Evolutionary conservation across 805 yeast species (phyloP).

Genomic region (Saccharomycopsis lassenensis): DNA sequence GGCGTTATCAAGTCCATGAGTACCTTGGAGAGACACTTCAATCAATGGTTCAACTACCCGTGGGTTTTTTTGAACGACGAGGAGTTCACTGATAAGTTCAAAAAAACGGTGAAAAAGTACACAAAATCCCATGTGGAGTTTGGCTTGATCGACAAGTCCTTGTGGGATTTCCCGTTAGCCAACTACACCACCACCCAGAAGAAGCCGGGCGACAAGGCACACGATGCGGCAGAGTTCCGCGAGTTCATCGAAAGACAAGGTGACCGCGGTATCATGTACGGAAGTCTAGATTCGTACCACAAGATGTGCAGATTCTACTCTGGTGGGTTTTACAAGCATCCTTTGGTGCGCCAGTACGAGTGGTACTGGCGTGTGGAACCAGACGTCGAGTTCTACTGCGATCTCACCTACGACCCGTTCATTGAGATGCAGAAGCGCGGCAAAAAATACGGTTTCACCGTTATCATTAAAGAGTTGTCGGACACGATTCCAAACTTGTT

Average conservation of each 20-base stretch:
- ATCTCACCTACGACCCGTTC: constrained; percentile 86
- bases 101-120: constrained; percentile 34
- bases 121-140: constrained; percentile 60
- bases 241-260: constrained; percentile 67
- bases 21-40: constrained; percentile 77
- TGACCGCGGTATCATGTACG: constrained; percentile 76
- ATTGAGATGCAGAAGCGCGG: constrained; percentile 56
- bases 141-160: constrained; percentile 46
- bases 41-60: constrained; percentile 89
- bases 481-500: constrained; percentile 79
- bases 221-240: constrained; percentile 23
- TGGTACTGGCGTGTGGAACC: constrained; percentile 99
- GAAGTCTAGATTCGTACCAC: constrained; percentile 72
- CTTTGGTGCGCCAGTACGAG: constrained; percentile 54
- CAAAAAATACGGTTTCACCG: constrained; percentile 79
- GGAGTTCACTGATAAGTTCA: constrained; percentile 58
- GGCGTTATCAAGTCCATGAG: constrained; percentile 68
- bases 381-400: constrained; percentile 81
- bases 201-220: constrained; percentile 19
- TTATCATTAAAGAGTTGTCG: constrained; percentile 64
- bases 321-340: constrained; percentile 74
- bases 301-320: constrained; percentile 93
- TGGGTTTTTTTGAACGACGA: constrained; percentile 85
- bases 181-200: constrained; percentile 25
- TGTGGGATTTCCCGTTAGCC: constrained; percentile 61